Conservation (phyloP, 495 filamentous ascomycete genomes). For the Tuber aestivum region DNA sequence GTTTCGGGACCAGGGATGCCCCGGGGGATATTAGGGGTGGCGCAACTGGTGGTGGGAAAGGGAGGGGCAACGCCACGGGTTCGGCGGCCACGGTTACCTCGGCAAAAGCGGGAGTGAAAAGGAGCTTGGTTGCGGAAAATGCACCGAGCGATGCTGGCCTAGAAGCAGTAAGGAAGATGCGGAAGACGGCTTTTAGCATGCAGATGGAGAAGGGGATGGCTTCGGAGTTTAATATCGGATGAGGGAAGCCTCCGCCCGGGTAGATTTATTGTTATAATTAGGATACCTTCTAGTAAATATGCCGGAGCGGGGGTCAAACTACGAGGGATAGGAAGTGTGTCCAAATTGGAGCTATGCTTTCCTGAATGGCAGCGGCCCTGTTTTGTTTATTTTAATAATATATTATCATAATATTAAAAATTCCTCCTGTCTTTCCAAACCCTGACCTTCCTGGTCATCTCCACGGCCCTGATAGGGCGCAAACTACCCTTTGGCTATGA, state of each 20-base stretch:
- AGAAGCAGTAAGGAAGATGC: conserved; percentile 37
- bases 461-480: conserved; percentile 66
- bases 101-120: conserved; percentile 16
- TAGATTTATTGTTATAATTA: background rate
- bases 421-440: too few relatives aligned
- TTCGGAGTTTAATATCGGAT: conserved; percentile 40
- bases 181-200: conserved; percentile 34
- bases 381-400: too few relatives aligned
- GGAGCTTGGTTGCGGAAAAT: conserved; percentile 17
- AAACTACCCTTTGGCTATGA: conserved; percentile 89
- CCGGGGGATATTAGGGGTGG: conserved; percentile 68
- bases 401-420: too few relatives aligned
- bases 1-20: conserved; percentile 78
- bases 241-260: background rate
- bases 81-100: background rate
- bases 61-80: conserved; percentile 8
- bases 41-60: conserved; percentile 42
- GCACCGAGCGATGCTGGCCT: conserved; percentile 16
- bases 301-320: background rate
- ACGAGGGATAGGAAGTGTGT: background rate
- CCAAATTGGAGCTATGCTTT: background rate
- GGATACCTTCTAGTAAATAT: background rate
- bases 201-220: conserved; percentile 32
- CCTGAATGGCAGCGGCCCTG: too few relatives aligned
- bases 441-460: conserved; percentile 80